These are phyloP conservation scores for Crucihimalaya himalaica DNA, from an alignment of 345 rosid genomes.

Conservation along the genomic window DNA sequence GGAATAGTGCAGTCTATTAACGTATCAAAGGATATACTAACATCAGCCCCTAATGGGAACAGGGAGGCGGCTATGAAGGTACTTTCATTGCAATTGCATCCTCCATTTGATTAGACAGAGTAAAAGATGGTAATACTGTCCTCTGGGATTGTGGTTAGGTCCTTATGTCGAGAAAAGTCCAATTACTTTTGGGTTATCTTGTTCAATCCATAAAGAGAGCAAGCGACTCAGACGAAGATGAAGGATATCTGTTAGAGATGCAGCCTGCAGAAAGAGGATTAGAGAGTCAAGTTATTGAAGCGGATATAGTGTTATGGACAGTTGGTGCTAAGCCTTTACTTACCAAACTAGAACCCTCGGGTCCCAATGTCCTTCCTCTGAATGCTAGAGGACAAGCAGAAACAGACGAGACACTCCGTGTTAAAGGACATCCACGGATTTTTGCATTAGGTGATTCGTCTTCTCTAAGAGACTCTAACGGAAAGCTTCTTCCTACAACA, in stretches of 20 bases:
- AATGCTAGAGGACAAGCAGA: slow-evolving; percentile 87
- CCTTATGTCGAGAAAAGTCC: slow-evolving; percentile 74
- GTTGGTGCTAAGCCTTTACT: slow-evolving; percentile 84
- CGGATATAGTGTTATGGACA: slow-evolving; percentile 90
- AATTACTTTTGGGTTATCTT: slow-evolving; percentile 73
- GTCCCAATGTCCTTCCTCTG: slow-evolving; percentile 56
- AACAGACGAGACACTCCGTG: slow-evolving; percentile 94
- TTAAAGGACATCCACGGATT: slow-evolving; percentile 90
- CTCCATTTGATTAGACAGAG: slow-evolving; percentile 6
- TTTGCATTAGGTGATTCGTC: slow-evolving; percentile 95
- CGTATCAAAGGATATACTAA: slow-evolving; percentile 69
- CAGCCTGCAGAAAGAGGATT: slow-evolving; percentile 78
- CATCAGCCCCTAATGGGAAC: slow-evolving; percentile 83
- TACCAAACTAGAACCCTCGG: slow-evolving; percentile 59
- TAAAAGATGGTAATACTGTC: background rate
- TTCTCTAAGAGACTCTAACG: slow-evolving; percentile 71
- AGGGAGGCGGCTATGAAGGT: slow-evolving; percentile 90
- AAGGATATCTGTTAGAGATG: slow-evolving; percentile 70
- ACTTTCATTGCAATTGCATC: slow-evolving; percentile 20
- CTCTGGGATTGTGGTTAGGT: slow-evolving; percentile 52
- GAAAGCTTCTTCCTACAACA: slow-evolving; percentile 85
- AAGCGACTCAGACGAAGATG: slow-evolving; percentile 43
- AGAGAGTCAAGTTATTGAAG: slow-evolving; percentile 65
- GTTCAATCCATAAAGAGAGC: slow-evolving; percentile 53
- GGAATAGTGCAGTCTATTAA: slow-evolving; percentile 82